Base-by-base conservation (phyloP, 163 green algal species). In the Chlamydomonas reinhardtii region DNA sequence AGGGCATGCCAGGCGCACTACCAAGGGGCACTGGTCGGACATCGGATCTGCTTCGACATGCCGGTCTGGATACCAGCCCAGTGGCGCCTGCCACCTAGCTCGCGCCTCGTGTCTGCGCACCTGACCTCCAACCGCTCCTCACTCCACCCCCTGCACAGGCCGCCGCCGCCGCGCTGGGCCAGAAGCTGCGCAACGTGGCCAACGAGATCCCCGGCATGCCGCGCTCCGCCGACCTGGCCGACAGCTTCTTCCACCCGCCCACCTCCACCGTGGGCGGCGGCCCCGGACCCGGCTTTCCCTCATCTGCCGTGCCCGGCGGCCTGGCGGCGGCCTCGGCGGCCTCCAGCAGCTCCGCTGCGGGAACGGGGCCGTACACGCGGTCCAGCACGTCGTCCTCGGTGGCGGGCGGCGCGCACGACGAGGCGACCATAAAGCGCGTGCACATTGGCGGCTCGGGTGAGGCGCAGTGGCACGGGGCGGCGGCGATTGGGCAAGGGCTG, bases 341-440 rank as follows among this genome's bases (percentile, higher is more conserved):
- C 14, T 65, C 59, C 59, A n/a, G 59, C 59, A 66, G 59, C 59
- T 62, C 37, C 39, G 35, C 43, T 16, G 27, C 73, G 14, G 24
- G 73, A 2, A 29, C 71, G 25, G 43, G 71, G 71, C 62, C 27
- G 14, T 32, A 37, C n/a, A 11, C n/a, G 6, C 65, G 69, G 11
- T 74, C 59, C 14, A 29, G 22, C 25, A n/a, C 59, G 2, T 66
- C 59, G 24, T 66, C 59, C 14, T 66, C 59, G 24, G 24, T 66
- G 59, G 24, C 24, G 24, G 22, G 24, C 29, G 22, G 11, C n/a
- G 56, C 39, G 27, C 29, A 80, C 29, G 82, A 82, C 27, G 76
- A 93, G 64, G 75, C 73, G 0, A 83, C 31, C 75, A 90, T 94
- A 48, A 92, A 93, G 76, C 76, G 77, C 6, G 61, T 84, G 27